Percentiles rank a stretch among this genome's conserved stretches.
These are phyloP conservation scores for Podila epicladia DNA, from an alignment of 192 early-diverging fungal species.

Conservation along the genomic window DNA sequence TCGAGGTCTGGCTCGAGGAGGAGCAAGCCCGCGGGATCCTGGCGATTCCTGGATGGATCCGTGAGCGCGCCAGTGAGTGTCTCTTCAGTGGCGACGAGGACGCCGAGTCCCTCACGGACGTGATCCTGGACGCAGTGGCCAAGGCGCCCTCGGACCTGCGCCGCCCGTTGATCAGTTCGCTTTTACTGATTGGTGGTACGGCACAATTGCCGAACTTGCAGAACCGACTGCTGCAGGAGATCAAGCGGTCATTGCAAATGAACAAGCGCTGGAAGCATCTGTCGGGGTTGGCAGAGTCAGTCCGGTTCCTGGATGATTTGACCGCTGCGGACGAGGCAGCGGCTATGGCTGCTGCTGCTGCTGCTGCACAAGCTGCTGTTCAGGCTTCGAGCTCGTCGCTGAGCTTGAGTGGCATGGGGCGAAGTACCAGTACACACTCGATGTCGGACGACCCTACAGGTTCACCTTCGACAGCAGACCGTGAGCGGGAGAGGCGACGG, in stretches of 20 bases:
- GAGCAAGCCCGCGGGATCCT: slow-evolving; percentile 54
- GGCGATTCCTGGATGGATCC: slow-evolving; percentile 85
- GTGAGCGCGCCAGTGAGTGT: slow-evolving; percentile 82
- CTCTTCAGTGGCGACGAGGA: slow-evolving; percentile 84
- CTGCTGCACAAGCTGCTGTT: slow-evolving; percentile 8
- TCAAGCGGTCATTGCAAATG: slow-evolving; percentile 61
- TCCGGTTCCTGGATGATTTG: slow-evolving; percentile 65
- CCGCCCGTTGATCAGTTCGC: slow-evolving; percentile 64
- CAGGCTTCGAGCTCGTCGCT: slow-evolving; percentile 1
- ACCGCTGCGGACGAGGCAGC: slow-evolving; percentile 26
- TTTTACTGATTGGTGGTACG: slow-evolving; percentile 83
- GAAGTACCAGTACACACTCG: slow-evolving; percentile 13
- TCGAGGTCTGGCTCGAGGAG: slow-evolving; percentile 44
- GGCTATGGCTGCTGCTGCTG: slow-evolving; percentile 1
- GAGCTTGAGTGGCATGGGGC: not conserved
- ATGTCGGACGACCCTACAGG: slow-evolving; percentile 18
- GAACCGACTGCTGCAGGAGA: slow-evolving; percentile 66
- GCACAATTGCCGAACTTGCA: slow-evolving; percentile 79
- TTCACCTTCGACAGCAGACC: not conserved
- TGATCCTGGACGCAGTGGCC: slow-evolving; percentile 26
- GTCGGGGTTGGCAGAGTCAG: slow-evolving; percentile 56
- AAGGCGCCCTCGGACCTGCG: slow-evolving; percentile 80
- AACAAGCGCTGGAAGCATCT: slow-evolving; percentile 59
- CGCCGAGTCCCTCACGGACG: slow-evolving; percentile 59
- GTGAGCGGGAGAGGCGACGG: slow-evolving; percentile 29